These are phyloP conservation scores for Suhomyces bribrorum DNA, from an alignment of 1,139 yeast species.

Conservation along the genomic window DNA sequence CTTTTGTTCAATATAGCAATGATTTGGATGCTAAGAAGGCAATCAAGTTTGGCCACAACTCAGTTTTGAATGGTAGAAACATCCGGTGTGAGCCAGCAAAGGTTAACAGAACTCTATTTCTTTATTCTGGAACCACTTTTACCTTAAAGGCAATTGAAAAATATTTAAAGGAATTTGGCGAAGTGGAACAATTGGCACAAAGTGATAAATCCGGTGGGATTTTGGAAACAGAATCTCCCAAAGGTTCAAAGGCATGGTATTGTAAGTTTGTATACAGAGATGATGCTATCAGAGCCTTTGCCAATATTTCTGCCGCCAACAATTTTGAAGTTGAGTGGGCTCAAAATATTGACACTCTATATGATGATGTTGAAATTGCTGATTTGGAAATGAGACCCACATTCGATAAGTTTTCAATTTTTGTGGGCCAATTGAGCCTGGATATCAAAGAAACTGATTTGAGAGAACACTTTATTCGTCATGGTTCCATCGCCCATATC, in stretches of 20 bases:
- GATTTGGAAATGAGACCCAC: slow-evolving; percentile 14
- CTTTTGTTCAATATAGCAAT: slow-evolving; percentile 82
- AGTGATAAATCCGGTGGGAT: slow-evolving; percentile 43
- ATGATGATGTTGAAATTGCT: slow-evolving; percentile 11
- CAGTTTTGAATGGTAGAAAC: slow-evolving; percentile 68
- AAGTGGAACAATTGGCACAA: slow-evolving; percentile 66
- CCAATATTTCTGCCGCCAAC: slow-evolving; percentile 56
- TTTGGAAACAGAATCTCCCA: slow-evolving; percentile 14
- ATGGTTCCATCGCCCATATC: slow-evolving; percentile 61
- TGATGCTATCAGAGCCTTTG: slow-evolving; percentile 88
- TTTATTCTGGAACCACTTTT: slow-evolving; percentile 34
- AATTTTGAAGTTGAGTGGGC: slow-evolving; percentile 78
- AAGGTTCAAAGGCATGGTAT: slow-evolving; percentile 58
- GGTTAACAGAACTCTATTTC: slow-evolving; percentile 80
- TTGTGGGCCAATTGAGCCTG: slow-evolving; percentile 70
- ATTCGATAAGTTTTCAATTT: slow-evolving; percentile 72
- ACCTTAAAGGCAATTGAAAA: slow-evolving; percentile 35
- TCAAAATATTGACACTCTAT: slow-evolving; percentile 58
- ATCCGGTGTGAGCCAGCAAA: slow-evolving; percentile 89
- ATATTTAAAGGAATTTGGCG: slow-evolving; percentile 60
- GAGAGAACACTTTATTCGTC: slow-evolving; percentile 57
- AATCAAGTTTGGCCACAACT: slow-evolving; percentile 65
- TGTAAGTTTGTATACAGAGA: slow-evolving; percentile 81
- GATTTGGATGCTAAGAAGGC: slow-evolving; percentile 75
- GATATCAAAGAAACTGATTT: slow-evolving; percentile 57